Evolutionary conservation across 2,329 filamentous ascomycete genomes (phyloP), one percentile per base, ranked within the genome.

Genomic region (Colletotrichum sp.): DNA sequence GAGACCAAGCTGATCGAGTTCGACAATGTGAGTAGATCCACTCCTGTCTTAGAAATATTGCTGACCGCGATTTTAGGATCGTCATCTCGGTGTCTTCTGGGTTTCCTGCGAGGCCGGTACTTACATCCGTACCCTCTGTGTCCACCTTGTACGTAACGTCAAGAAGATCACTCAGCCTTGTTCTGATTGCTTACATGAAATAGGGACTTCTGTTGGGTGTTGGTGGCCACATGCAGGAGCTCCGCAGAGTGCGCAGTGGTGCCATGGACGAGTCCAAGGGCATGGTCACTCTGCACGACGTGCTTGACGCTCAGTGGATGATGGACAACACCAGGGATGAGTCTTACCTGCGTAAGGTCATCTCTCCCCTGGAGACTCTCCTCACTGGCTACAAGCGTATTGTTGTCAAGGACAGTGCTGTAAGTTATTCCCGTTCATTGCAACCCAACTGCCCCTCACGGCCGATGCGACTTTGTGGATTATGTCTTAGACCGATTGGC

Each of bases 31-130:
- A 39, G 74, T 59, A 59, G 57, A 69, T 69, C 34, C 28, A n/a
- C 65, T 60, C 21, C 57, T 18, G n/a, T 66, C 16, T 32, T 10
- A 24, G 8, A 60, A 60, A 21, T n/a, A 65, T 36, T 65, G 70
- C 74, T 76, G 64, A 76, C 70, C 59, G 26, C 55, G 44, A 74
- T 26, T 30, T 26, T 16, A 76, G 84, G 96, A 99, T 83, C 93
- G 97, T 82, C 96, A 99, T 86, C 92, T 99, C 49, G 97, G 95
- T 86, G 96, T 99, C 72, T 99, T 99, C 92, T 99, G 97, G 96
- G 97, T 99, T 81, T 98, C 95, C 88, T 99, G 97, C 87, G 97
- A 99, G 88, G 97, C 96, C 74, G 97, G 97, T 85, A 99, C 97
- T 79, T 99, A 99, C 87, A 99, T 99, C 85, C 95, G 97, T 90